Percentiles rank a stretch among this genome's conserved stretches.
These are phyloP conservation scores for Mortierella sp. DNA, from an alignment of 371 early-diverging fungal genomes.

Conservation along the genomic window DNA sequence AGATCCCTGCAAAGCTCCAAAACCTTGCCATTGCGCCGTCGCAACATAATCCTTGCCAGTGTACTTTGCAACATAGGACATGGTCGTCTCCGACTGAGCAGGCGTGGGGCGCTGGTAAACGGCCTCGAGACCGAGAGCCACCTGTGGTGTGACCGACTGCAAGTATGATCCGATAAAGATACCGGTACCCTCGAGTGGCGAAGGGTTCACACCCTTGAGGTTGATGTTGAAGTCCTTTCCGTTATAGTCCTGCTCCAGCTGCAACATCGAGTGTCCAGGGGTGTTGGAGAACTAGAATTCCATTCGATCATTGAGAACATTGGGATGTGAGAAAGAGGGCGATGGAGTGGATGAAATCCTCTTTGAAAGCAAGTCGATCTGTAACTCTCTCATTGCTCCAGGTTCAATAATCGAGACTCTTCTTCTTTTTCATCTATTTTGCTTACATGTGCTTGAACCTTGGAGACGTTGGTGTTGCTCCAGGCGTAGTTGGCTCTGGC, in stretches of 20 bases:
- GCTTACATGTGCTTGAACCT: conserved; percentile 83
- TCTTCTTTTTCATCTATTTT: neutral
- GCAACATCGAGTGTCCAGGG: conserved; percentile 90
- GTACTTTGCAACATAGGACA: conserved; percentile 83
- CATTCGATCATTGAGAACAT: neutral
- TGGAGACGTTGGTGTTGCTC: conserved; percentile 69
- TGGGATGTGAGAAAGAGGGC: neutral
- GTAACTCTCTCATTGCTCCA: too few relatives aligned
- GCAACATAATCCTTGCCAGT: conserved; percentile 79
- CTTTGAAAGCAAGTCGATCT: neutral
- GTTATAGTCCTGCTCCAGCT: conserved; percentile 91
- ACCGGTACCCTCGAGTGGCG: conserved; percentile 90
- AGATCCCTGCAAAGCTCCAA: conserved; percentile 85
- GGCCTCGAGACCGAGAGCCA: conserved; percentile 90
- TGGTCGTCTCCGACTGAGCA: conserved; percentile 83
- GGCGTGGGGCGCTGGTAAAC: conserved; percentile 88
- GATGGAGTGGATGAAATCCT: too few relatives aligned
- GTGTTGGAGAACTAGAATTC: conserved; percentile 64
- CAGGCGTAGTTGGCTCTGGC: conserved; percentile 78
- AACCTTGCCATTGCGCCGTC: conserved; percentile 85
- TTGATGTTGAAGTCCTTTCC: conserved; percentile 89
- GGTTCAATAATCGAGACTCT: too few relatives aligned
- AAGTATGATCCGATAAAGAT: conserved; percentile 88
- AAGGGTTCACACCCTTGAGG: conserved; percentile 95
- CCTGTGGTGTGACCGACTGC: conserved; percentile 87